phyloP scores from a whole-genome alignment of 1,139 yeast genomes.

The Tardiomyces blankii region DNA sequence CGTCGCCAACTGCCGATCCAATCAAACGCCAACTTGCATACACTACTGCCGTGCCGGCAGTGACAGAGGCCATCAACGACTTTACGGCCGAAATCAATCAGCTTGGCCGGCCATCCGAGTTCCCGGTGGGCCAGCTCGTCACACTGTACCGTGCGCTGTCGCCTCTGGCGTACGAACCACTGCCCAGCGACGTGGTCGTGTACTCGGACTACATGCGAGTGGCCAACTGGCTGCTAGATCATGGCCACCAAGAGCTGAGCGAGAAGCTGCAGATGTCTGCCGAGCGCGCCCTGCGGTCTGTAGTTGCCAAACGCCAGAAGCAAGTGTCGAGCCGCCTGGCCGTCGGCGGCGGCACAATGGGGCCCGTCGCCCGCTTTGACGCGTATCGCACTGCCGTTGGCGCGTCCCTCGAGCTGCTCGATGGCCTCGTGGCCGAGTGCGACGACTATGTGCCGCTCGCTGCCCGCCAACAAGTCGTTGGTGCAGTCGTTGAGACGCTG shows the following conservation, averaged over 20 bases:
- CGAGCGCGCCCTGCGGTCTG: neutral
- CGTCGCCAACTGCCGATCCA: neutral
- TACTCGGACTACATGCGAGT: slow-evolving; percentile 15
- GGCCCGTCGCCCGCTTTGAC: slow-evolving; percentile 2
- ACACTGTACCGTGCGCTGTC: slow-evolving; percentile 18
- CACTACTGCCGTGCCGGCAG: slow-evolving; percentile 2
- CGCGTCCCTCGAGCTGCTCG: slow-evolving; percentile 2
- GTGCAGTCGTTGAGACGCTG: slow-evolving; percentile 20
- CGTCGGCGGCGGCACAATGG: slow-evolving; percentile 1
- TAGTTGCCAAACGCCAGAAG: neutral
- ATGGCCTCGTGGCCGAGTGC: slow-evolving; percentile 5
- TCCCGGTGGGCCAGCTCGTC: slow-evolving; percentile 9
- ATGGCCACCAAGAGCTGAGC: neutral
- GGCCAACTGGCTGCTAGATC: slow-evolving; percentile 3
- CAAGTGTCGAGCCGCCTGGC: neutral
- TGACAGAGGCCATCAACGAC: neutral
- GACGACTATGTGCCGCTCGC: neutral
- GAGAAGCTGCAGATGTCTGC: neutral
- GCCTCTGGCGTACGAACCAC: slow-evolving; percentile 12
- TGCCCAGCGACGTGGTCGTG: slow-evolving; percentile 11
- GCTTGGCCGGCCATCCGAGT: neutral
- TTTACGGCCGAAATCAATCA: neutral
- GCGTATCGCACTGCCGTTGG: slow-evolving; percentile 3
- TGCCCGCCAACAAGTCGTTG: slow-evolving; percentile 17
- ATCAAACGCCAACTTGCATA: slow-evolving; percentile 2